Base-by-base conservation (phyloP, 1,284 basidiomycete species). In the Amanita bisporigera region DNA sequence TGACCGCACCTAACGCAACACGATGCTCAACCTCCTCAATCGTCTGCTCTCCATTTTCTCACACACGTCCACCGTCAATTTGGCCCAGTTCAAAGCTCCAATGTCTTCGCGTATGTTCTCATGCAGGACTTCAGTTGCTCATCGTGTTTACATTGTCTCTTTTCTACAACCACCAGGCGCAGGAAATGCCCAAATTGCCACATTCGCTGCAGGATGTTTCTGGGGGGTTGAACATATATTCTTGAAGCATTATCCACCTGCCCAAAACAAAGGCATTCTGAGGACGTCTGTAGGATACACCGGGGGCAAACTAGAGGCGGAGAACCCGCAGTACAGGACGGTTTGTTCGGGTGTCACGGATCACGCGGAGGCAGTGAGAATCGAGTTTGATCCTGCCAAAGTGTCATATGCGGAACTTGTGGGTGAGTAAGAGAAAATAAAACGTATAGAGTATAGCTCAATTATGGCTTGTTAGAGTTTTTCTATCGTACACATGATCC, bases 401-500 rank as follows among this genome's bases (percentile, higher is more conserved):
- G 89, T 97, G 19, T 85, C 84, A 29, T 98, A 97, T 72, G 93
- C 83, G 24, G 91, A 96, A 76, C 87, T 98, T 57, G 92, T 96
- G 55, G 91, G 90, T 90, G 75, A 71, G 89, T 74, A 9, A 41
- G 40, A 9, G 40, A 17, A 41, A 19, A 41, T 41, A 4, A 19
- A 41, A 9, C 40, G 4, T 41, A 19, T 19, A 9, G 6, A 19
- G 4, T 14, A 6, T 40, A 11, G n/a, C 21, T 49, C 19, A 29
- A 24, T 26, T n/a, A 64, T 40, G 21, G 19, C 68, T 66, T 41
- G 26, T 55, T 77, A 90, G 95, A 97, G 81, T 96, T 96, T 83
- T 96, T 97, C 81, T 97, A 95, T 79, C 88, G 97, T 57, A 97
- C 94, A 0, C 97, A 99, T 77, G 96, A 99, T 75, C 95, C 97